A percentile compares a stretch with the other conserved stretches of the same genome.
phyloP scores from a whole-genome alignment of 139 green algal species.

The Chlamydomonas applanata region DNA sequence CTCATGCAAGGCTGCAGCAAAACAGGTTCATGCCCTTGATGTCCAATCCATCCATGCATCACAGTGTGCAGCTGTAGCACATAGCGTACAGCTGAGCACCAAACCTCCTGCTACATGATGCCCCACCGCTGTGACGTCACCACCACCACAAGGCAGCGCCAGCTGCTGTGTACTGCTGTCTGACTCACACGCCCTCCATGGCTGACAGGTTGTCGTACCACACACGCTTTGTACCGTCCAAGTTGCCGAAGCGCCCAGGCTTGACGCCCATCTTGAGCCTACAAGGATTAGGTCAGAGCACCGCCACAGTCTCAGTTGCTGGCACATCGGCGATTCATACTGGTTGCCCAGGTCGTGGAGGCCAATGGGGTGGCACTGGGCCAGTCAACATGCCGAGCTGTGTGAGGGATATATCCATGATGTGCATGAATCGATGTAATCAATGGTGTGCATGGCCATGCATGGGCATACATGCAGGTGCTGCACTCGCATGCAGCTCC shows the following conservation, averaged over 20 bases:
- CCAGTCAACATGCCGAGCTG: too few species aligned
- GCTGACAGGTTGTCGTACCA: slow-evolving; percentile 30
- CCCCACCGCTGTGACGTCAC: background rate
- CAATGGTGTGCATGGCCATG: too few species aligned
- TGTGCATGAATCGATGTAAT: too few species aligned
- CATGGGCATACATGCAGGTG: too few species aligned
- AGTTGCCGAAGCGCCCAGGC: slow-evolving; percentile 48
- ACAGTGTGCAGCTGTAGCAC: background rate
- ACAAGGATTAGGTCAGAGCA: background rate
- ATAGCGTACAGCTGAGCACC: background rate
- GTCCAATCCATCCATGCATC: too few species aligned
- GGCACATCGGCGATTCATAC: too few species aligned
- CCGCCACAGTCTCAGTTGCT: background rate
- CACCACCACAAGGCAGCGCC: background rate
- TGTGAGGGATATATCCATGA: too few species aligned
- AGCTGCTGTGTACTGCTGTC: background rate
- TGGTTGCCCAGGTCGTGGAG: too few species aligned
- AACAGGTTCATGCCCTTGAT: too few species aligned
- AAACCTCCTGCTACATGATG: background rate
- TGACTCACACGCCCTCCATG: background rate
- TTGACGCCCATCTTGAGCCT: slow-evolving; percentile 36
- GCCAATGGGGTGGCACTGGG: too few species aligned
- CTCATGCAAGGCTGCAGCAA: too few species aligned
- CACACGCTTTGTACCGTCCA: slow-evolving; percentile 44
- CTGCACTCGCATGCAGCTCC: too few species aligned